Evolutionary conservation across 331 rosid species (phyloP).

Genomic region (Pyrus hybrid): DNA sequence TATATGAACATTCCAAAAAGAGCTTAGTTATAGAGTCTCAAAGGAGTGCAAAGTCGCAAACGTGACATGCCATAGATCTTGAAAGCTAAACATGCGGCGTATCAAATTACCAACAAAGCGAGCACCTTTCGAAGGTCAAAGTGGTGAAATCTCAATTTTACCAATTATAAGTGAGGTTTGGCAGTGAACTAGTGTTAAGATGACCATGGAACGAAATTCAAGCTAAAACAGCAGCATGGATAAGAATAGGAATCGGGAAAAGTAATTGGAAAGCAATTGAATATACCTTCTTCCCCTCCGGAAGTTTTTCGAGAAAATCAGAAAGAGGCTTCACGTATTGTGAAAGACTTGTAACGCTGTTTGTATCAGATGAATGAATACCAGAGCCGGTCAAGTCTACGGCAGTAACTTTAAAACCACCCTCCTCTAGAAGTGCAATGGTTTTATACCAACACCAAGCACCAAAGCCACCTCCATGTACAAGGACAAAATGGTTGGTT

Average conservation of each 20-base stretch:
- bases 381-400: slow-evolving; percentile 93
- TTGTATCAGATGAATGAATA: slow-evolving; percentile 68
- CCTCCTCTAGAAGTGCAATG: slow-evolving; percentile 92
- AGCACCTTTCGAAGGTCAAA: background rate
- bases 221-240: background rate
- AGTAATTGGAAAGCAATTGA: background rate
- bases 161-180: background rate
- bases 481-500: slow-evolving; percentile 80
- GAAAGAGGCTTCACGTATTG: slow-evolving; percentile 90
- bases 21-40: background rate
- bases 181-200: background rate
- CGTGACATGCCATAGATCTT: background rate
- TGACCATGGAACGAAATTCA: background rate
- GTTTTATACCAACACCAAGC: slow-evolving; percentile 99
- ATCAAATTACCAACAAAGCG: background rate
- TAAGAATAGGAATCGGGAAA: background rate
- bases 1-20: background rate
- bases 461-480: slow-evolving; percentile 98
- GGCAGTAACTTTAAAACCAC: slow-evolving; percentile 77
- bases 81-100: background rate
- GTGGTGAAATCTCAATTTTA: background rate
- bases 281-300: slow-evolving; percentile 73
- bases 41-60: background rate
- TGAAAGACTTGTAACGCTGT: slow-evolving; percentile 56
- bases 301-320: slow-evolving; percentile 68